Percentiles rank a stretch among this genome's conserved stretches.
These are phyloP conservation scores for Sarocladium brachiariae DNA, from an alignment of 2,329 filamentous ascomycete species.

Conservation along the genomic window DNA sequence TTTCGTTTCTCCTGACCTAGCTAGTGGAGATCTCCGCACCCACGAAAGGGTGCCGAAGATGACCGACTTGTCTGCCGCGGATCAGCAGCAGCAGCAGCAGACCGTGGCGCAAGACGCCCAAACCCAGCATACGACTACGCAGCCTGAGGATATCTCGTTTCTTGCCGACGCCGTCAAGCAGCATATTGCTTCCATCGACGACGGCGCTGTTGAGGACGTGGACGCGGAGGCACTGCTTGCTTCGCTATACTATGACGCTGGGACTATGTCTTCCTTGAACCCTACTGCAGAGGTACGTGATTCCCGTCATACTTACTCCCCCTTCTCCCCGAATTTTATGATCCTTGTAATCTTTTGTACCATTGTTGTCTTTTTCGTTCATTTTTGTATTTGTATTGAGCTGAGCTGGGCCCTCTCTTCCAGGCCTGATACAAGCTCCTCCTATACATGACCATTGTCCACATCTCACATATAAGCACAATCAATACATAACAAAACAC, in stretches of 20 bases:
- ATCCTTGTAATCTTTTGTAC: not conserved
- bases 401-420: not conserved
- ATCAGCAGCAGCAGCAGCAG: not conserved
- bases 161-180: not conserved
- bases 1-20: no score
- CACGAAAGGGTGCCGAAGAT: constrained; percentile 2
- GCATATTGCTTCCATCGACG: constrained; percentile 12
- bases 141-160: not conserved
- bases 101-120: not conserved
- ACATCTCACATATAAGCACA: no score
- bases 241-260: constrained; percentile 50
- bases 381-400: not conserved
- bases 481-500: no score
- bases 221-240: constrained; percentile 16
- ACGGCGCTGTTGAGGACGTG: constrained; percentile 22
- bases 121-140: not conserved
- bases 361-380: not conserved
- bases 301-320: no score
- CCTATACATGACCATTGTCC: no score
- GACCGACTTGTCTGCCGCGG: not conserved
- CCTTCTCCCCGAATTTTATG: no score
- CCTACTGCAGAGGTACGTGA: constrained; percentile 46
- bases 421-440: constrained; percentile 3
- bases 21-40: not conserved
- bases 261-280: constrained; percentile 51